These are phyloP conservation scores for Ophiostoma pallidulum DNA, from an alignment of 2,329 filamentous ascomycete species.

Conservation along the genomic window DNA sequence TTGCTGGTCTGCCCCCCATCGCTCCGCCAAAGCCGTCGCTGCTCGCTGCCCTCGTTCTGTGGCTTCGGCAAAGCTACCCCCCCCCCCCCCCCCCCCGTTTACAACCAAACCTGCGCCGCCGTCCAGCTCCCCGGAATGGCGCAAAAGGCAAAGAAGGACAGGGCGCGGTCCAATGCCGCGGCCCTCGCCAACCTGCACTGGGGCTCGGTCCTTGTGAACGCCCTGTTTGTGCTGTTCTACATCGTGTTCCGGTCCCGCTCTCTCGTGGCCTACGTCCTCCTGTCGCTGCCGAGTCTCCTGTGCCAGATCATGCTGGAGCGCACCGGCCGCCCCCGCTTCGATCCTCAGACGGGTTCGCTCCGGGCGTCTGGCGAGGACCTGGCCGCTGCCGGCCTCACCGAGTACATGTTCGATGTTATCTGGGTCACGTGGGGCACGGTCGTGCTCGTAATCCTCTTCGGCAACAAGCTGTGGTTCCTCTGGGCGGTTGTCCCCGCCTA, in stretches of 20 bases:
- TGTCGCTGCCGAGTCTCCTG: slow-evolving; percentile 64
- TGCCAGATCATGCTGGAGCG: slow-evolving; percentile 82
- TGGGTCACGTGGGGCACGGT: slow-evolving; percentile 87
- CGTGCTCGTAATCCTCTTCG: slow-evolving; percentile 62
- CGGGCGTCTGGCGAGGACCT: slow-evolving; percentile 79
- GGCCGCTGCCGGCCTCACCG: slow-evolving; percentile 76
- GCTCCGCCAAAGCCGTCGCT: background rate
- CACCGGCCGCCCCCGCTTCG: slow-evolving; percentile 69
- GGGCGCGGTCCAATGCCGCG: slow-evolving; percentile 67
- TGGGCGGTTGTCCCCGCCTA: slow-evolving; percentile 48
- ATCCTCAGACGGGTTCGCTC: slow-evolving; percentile 54
- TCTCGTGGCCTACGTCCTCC: slow-evolving; percentile 56
- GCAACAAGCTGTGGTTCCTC: slow-evolving; percentile 62
- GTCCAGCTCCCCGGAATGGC: slow-evolving; percentile 36
- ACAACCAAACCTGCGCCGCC: no score
- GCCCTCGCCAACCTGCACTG: slow-evolving; percentile 75
- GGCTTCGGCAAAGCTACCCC: background rate
- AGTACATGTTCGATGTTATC: slow-evolving; percentile 95
- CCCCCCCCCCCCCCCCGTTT: no score
- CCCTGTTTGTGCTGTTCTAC: slow-evolving; percentile 63
- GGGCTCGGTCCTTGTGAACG: slow-evolving; percentile 62
- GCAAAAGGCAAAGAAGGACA: slow-evolving; percentile 54
- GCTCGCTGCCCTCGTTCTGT: background rate
- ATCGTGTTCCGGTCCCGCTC: slow-evolving; percentile 57
- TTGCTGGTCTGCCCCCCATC: background rate